A percentile compares a stretch with the other conserved stretches of the same genome.
Conservation (phyloP, 495 filamentous ascomycete species). For the Aspergillus bridgeri region DNA sequence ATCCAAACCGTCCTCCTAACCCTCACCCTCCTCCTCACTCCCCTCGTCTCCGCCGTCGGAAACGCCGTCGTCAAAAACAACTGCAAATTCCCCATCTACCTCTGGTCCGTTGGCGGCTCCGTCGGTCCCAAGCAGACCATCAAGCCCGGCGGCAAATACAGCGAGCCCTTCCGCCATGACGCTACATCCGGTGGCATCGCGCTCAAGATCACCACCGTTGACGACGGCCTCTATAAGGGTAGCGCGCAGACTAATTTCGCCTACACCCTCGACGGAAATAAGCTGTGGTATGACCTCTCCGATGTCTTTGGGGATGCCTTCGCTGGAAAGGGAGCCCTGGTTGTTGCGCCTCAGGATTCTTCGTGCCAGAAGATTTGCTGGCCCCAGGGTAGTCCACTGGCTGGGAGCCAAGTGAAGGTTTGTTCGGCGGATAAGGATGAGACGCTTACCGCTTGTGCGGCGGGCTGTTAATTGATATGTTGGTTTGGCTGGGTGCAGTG, state of each 20-base stretch:
- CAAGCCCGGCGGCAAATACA: conserved; percentile 32
- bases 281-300: conserved; percentile 55
- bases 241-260: conserved; percentile 52
- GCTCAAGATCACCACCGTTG: conserved; percentile 49
- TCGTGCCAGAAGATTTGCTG: conserved; percentile 49
- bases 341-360: conserved; percentile 34
- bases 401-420: conserved; percentile 50
- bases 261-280: conserved; percentile 47
- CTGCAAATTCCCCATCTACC: conserved; percentile 44
- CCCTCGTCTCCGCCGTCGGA: conserved; percentile 43
- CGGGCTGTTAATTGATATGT: conserved; percentile 26
- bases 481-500: too few species aligned
- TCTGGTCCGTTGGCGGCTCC: conserved; percentile 53
- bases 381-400: conserved; percentile 44
- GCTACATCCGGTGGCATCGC: conserved; percentile 50
- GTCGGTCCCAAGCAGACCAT: conserved; percentile 41
- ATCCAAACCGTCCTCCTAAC: conserved; percentile 25
- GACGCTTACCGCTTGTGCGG: conserved; percentile 31
- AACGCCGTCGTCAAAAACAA: conserved; percentile 52
- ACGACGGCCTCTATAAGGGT: conserved; percentile 52
- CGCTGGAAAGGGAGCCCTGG: conserved; percentile 41
- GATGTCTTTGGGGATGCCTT: conserved; percentile 56
- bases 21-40: conserved; percentile 25
- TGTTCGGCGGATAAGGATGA: conserved; percentile 36
- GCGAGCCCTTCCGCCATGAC: conserved; percentile 43